A percentile compares a stretch with the other conserved stretches of the same genome.
Evolutionary conservation across 2,329 filamentous ascomycete genomes (phyloP).

Genomic region (Ceratocystis albifundus): DNA sequence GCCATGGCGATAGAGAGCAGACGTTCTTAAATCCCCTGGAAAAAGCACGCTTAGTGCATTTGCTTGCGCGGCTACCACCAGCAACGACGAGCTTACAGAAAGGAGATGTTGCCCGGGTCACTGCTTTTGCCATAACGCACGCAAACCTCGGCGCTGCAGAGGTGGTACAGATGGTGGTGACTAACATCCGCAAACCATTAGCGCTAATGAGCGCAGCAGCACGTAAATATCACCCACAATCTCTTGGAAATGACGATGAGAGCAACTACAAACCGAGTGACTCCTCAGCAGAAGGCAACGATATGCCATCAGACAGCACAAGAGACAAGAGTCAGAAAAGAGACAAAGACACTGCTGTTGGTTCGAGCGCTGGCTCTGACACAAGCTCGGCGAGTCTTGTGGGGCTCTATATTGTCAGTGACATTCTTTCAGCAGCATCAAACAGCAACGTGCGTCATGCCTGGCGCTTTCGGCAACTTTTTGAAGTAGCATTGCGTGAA

Average conservation of each 20-base stretch:
- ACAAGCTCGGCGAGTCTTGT: conserved; percentile 64
- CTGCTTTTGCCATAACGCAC: conserved; percentile 79
- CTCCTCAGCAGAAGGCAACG: neutral
- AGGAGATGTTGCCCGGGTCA: conserved; percentile 75
- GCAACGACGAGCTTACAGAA: conserved; percentile 62
- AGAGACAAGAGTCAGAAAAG: neutral
- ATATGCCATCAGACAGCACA: neutral
- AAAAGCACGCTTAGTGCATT: conserved; percentile 71
- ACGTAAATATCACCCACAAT: conserved; percentile 41
- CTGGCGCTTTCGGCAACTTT: conserved; percentile 74
- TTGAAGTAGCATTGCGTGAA: conserved; percentile 58
- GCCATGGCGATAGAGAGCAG: conserved; percentile 32
- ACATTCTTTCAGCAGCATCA: conserved; percentile 67
- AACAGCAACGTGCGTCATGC: conserved; percentile 69
- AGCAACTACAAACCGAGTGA: neutral
- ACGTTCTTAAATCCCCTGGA: conserved; percentile 70
- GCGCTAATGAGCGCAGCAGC: conserved; percentile 43
- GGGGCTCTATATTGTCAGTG: conserved; percentile 63
- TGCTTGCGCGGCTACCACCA: conserved; percentile 72
- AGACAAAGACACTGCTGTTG: conserved; percentile 28
- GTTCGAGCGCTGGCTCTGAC: conserved; percentile 39
- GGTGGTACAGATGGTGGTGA: conserved; percentile 76
- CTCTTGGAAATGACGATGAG: neutral
- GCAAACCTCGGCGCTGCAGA: conserved; percentile 77
- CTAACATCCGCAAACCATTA: conserved; percentile 69